Base-by-base conservation (phyloP, 129 eudicot species). In the Escallonia herrerae region DNA sequence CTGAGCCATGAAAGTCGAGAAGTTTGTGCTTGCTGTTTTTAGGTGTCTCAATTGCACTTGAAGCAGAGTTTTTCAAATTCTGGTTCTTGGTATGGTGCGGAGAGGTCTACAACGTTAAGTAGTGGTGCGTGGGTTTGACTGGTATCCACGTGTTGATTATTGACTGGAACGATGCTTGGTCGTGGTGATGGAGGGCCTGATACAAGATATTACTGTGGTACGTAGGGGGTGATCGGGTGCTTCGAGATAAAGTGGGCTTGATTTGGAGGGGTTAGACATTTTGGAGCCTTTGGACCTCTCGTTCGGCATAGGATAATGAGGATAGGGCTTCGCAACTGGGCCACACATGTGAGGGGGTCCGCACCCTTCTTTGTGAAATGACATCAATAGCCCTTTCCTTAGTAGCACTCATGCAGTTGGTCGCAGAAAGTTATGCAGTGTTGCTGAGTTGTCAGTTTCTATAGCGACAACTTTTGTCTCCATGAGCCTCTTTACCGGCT, bases 1-100 rank as follows among this genome's bases (percentile, higher is more conserved):
- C 63, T 72, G 84, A 8, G 98, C 98, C 98, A 91, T 91, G 41
- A 61, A 47, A 65, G 46, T 55, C 5, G n/a, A 12, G 53, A 41
- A 63, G 59, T 22, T 48, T 68, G 58, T 5, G 7, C 2, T 54
- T 15, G 39, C 38, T 54, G 58, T 4, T 54, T 54, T 14, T 5
- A 0, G 33, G 40, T 15, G 33, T 22, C 1, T n/a, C 38, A 3
- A 54, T 50, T 67, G 45, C 48, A 48, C 33, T 6, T 45, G 80
- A 66, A 62, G 56, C 60, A 11, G 65, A 14, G 62, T 52, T 60
- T 65, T 69, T 73, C 44, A 74, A 68, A 66, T 48, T 62, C 10
- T 67, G 50, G 70, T 72, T 75, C 69, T 50, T 50, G 70, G 64
- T 82, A 8, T 41, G 68, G 44, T 69, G 69, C 43, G 70, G 63